These are phyloP conservation scores for Urochloa ruziziensis DNA, from an alignment of 176 grass and related monocot species.

Conservation along the genomic window DNA sequence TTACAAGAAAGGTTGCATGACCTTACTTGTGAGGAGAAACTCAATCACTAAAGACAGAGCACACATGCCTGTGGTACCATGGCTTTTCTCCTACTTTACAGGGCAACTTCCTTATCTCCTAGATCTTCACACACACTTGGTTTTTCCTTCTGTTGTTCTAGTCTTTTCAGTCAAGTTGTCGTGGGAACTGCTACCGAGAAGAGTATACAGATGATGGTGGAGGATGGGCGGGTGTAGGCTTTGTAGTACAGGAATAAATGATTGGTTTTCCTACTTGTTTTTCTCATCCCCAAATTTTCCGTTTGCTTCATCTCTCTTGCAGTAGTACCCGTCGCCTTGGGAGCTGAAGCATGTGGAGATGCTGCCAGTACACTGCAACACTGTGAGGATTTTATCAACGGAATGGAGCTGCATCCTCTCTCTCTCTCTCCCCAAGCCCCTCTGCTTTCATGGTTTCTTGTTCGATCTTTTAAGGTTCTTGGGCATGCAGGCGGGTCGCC, in stretches of 20 bases:
- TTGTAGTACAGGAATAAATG: slow-evolving; percentile 38
- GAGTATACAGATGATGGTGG: slow-evolving; percentile 18
- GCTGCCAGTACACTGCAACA: slow-evolving; percentile 37
- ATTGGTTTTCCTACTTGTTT: slow-evolving; percentile 32
- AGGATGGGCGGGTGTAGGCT: slow-evolving; percentile 1
- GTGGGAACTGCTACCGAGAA: slow-evolving; percentile 27
- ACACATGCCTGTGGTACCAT: neutral
- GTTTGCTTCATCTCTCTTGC: slow-evolving; percentile 13
- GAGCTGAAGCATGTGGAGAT: slow-evolving; percentile 36
- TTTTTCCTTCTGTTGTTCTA: neutral
- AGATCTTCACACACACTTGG: neutral
- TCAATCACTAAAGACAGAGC: neutral
- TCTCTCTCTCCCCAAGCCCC: neutral
- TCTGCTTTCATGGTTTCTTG: slow-evolving; percentile 13
- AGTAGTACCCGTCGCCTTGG: slow-evolving; percentile 37
- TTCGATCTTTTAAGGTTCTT: slow-evolving; percentile 1
- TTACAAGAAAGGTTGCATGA: fast-evolving
- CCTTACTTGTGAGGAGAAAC: neutral
- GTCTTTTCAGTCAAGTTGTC: slow-evolving; percentile 32
- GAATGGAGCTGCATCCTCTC: slow-evolving; percentile 25
- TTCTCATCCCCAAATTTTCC: slow-evolving; percentile 31
- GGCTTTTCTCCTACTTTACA: neutral
- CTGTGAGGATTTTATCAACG: slow-evolving; percentile 21
- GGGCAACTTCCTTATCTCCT: slow-evolving; percentile 17
- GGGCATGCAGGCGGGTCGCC: slow-evolving; percentile 8